Conservation (phyloP, 306 rosid genomes). For the Quercus alba region DNA sequence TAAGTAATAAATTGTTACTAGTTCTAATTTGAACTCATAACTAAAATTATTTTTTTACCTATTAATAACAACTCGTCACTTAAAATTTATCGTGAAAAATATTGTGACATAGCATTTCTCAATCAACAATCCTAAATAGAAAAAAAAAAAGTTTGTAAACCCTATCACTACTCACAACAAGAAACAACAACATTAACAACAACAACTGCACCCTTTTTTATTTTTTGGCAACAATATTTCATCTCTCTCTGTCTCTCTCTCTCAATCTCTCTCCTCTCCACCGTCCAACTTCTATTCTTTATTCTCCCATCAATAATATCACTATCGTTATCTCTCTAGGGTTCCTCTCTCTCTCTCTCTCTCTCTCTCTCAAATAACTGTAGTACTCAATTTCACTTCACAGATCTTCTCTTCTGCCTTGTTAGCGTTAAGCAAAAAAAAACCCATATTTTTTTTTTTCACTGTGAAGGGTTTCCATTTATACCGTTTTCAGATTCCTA, state of each 20-base stretch:
- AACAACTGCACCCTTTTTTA: not conserved
- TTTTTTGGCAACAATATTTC: not conserved
- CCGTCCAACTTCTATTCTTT: slow-evolving; percentile 4
- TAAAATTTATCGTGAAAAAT: too few species aligned
- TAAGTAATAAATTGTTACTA: accelerated
- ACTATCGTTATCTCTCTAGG: slow-evolving; percentile 57
- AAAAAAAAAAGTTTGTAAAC: too few species aligned
- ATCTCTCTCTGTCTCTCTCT: not conserved
- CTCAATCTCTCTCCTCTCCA: slow-evolving; percentile 7
- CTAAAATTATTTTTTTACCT: accelerated
- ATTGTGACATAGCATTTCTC: accelerated
- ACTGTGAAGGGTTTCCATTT: slow-evolving; percentile 23
- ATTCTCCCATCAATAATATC: slow-evolving; percentile 1
- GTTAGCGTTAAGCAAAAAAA: slow-evolving; percentile 24
- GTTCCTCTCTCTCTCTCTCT: slow-evolving; percentile 43
- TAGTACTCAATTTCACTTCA: slow-evolving; percentile 28
- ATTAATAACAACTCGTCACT: accelerated
- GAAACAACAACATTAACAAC: not conserved
- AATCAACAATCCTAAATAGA: too few species aligned
- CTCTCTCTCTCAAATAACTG: slow-evolving; percentile 9
- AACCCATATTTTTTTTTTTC: slow-evolving; percentile 26
- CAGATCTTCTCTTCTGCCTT: slow-evolving; percentile 39
- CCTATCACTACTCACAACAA: too few species aligned
- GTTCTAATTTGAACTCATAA: accelerated
- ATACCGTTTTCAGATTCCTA: not conserved